Base-by-base conservation (phyloP, 1,284 basidiomycete species). In the Naganishia sp. region DNA sequence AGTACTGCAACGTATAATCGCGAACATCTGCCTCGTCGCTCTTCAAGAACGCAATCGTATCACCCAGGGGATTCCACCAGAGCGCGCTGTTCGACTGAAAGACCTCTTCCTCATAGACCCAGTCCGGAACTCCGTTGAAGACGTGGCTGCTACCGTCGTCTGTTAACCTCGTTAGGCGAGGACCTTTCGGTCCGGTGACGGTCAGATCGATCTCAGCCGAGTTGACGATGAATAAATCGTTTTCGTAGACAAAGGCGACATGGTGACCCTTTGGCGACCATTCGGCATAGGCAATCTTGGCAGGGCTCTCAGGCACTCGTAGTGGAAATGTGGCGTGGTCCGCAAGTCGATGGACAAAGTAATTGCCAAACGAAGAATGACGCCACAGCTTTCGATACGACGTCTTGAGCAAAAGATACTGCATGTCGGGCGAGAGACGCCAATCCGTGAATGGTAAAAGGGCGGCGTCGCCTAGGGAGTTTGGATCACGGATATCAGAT, bases 61-160 rank as follows among this genome's bases (percentile, higher is more conserved):
- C 81, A 0, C 89, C 88, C 71, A 90, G 86, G 0, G 94, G 94
- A 33, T 89, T 89, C 88, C 92, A 97, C 93, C 93, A 98, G 7
- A 95, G 82, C 0, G 93, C 88, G 59, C 79, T 87, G 72, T 93
- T 87, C 43, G 81, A 75, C 5, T 83, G 81, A 71, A 93, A 90
- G 28, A 72, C 79, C 76, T 97, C 94, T 78, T 97, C 94, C 78
- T 97, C 94, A 77, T 96, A 96, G 6, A 95, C 93, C 92, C 95
- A 98, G 78, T 96, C 93, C 0, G 93, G 91, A 0, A 97, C 89
- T 6, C 94, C 95, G 74, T 98, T 89, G 83, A 98, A 97, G 36
- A 94, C 83, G 0, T 90, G 89, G 0, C 85, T 83, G 53, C 89
- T 90, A 0, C 94, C 95, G 25, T 88, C 87, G 1, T 83, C 81